phyloP scores from a whole-genome alignment of 768 basidiomycete genomes.

The Phlebiopsis flavidoalba region DNA sequence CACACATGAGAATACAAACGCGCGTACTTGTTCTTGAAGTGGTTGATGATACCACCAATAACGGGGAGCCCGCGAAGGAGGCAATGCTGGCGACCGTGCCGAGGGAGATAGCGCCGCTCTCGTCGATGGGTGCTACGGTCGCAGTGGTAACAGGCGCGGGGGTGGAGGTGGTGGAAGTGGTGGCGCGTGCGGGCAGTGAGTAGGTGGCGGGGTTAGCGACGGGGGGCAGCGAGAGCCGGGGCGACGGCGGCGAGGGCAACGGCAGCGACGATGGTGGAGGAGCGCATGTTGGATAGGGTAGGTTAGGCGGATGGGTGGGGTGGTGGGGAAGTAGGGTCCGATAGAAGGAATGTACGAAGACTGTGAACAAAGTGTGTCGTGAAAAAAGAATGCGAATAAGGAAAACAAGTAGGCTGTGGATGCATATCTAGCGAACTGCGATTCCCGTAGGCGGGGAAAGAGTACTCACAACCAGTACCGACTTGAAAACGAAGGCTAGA shows the following conservation, averaged over 20 bases:
- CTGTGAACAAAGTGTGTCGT: neutral
- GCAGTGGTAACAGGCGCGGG: neutral
- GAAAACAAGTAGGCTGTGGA: neutral
- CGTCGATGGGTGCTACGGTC: neutral
- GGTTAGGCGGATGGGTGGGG: neutral
- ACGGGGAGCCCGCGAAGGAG: neutral
- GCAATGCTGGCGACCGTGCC: neutral
- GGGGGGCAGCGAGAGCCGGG: neutral
- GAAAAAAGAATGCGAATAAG: no score
- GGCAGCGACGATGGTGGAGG: neutral
- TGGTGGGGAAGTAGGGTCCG: neutral
- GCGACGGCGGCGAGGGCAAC: neutral
- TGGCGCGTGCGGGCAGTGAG: neutral
- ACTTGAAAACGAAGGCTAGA: neutral
- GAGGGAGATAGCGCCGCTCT: neutral
- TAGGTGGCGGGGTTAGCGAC: neutral
- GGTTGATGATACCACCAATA: constrained; percentile 8
- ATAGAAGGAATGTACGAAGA: neutral
- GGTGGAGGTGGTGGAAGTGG: neutral
- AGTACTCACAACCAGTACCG: neutral
- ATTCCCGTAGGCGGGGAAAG: neutral
- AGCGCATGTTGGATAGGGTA: neutral
- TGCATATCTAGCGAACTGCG: no score
- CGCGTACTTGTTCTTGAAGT: neutral
- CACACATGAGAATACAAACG: neutral